Evolutionary conservation across 495 filamentous ascomycete genomes (phyloP), one percentile per base, ranked within the genome.

Genomic region (Annulohypoxylon maeteangense): DNA sequence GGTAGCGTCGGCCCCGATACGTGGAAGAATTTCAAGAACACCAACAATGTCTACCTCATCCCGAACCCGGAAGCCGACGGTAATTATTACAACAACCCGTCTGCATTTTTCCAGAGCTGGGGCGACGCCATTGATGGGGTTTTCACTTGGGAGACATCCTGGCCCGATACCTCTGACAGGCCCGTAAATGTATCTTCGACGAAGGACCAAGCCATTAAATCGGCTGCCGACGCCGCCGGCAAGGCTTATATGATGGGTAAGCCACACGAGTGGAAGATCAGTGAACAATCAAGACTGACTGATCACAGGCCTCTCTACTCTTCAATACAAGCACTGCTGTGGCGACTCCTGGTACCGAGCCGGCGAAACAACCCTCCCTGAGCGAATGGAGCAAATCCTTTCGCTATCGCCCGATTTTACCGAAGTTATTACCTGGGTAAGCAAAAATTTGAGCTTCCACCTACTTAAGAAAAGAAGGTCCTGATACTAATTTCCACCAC

Each of bases 281-380:
- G 2, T 3, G 12, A 38, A 1, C 3, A 23, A 32, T 18, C 16
- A 4, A 6, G 2, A 63, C 32, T 71, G 47, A 74, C 55, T 16
- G 20, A n/a, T 42, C 47, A 5, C 32, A 77, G 65, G 67, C 67
- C 58, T 75, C 27, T 67, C 69, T 42, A 29, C 67, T 0, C 68
- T 84, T 0, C 82, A 85, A 48, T 85, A 79, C 71, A 84, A 85
- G 51, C 77, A 83, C 60, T 71, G 78, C 42, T 61, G 71, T 25
- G 64, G 74, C 29, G 69, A 72, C 31, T 65, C 67, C n/a, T 81
- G 78, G 75, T 85, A 85, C 69, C 80, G 82, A 5, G 67, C 72
- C 6, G 83, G 83, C 59, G 81, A 81, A 54, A 72, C 74, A 55
- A 83, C 79, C 47, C 70, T 85, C 32, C 82, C 64, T 32, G 72